Evolutionary conservation across 805 yeast genomes (phyloP).

Genomic region (Candida khao-thaluensis): DNA sequence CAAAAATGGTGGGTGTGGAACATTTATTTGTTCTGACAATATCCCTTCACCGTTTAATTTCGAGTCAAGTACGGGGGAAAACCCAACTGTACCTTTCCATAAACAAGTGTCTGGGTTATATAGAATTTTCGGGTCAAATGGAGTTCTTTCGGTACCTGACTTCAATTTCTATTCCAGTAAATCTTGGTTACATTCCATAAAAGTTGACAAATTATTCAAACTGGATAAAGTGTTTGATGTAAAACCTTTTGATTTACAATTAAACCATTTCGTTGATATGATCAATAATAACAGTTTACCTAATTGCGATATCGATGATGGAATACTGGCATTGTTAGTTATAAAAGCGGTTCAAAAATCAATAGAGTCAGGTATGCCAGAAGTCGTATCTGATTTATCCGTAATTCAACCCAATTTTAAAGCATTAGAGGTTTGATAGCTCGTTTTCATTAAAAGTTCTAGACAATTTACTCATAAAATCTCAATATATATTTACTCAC

Average conservation of each 20-base stretch:
- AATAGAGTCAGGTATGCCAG: constrained; percentile 35
- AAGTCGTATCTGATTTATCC: constrained; percentile 24
- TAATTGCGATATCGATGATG: constrained; percentile 37
- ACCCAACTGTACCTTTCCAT: constrained; percentile 34
- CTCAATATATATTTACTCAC: not conserved
- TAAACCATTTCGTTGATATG: constrained; percentile 38
- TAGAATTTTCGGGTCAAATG: constrained; percentile 38
- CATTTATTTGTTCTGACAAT: constrained; percentile 38
- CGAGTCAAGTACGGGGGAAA: constrained; percentile 41
- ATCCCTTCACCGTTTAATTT: constrained; percentile 39
- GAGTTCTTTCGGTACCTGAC: constrained; percentile 40
- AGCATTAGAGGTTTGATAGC: constrained; percentile 14
- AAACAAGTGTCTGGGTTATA: constrained; percentile 32
- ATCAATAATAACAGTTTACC: constrained; percentile 26
- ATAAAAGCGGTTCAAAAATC: constrained; percentile 36
- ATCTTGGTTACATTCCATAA: constrained; percentile 20
- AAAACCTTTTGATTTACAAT: constrained; percentile 39
- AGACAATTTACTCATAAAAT: not conserved
- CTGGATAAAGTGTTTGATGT: constrained; percentile 1
- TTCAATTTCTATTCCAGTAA: constrained; percentile 24
- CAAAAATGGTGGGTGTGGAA: constrained; percentile 33
- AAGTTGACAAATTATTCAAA: constrained; percentile 6
- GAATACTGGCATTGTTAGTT: constrained; percentile 36
- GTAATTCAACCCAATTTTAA: constrained; percentile 21
- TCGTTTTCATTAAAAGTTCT: not conserved